These are phyloP conservation scores for Zoysia japonica DNA, from an alignment of 176 grass and related monocot species.

Conservation along the genomic window DNA sequence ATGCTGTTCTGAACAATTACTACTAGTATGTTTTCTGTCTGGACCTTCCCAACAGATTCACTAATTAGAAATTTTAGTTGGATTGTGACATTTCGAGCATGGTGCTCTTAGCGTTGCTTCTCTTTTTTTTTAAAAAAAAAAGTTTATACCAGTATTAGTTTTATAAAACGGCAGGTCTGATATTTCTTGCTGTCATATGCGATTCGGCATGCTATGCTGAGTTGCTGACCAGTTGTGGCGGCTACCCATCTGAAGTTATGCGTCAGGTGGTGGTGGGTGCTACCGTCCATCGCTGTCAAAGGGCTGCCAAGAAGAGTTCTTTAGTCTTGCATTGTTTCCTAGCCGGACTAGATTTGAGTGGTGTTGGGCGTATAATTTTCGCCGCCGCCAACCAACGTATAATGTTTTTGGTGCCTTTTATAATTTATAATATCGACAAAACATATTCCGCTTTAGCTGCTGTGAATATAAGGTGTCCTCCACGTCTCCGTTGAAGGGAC, in stretches of 20 bases:
- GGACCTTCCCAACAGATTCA: not conserved
- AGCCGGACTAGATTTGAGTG: not conserved
- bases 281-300: not conserved
- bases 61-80: not conserved
- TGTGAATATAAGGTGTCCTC: not conserved
- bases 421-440: not conserved
- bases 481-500: not conserved
- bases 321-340: not conserved
- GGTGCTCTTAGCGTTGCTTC: not conserved
- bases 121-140: not conserved
- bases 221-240: slow-evolving; percentile 10
- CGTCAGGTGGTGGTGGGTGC: not conserved
- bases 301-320: slow-evolving; percentile 7
- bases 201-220: not conserved
- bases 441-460: not conserved
- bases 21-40: not conserved
- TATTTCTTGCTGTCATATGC: not conserved
- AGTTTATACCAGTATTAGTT: not conserved
- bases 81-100: not conserved
- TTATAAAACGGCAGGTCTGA: not conserved
- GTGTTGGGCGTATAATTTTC: not conserved
- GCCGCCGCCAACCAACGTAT: slow-evolving; percentile 28
- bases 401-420: not conserved
- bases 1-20: slow-evolving; percentile 25
- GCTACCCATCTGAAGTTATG: slow-evolving; percentile 24